Conservation (phyloP, 768 basidiomycete species). For the Lactarius deliciosus region DNA sequence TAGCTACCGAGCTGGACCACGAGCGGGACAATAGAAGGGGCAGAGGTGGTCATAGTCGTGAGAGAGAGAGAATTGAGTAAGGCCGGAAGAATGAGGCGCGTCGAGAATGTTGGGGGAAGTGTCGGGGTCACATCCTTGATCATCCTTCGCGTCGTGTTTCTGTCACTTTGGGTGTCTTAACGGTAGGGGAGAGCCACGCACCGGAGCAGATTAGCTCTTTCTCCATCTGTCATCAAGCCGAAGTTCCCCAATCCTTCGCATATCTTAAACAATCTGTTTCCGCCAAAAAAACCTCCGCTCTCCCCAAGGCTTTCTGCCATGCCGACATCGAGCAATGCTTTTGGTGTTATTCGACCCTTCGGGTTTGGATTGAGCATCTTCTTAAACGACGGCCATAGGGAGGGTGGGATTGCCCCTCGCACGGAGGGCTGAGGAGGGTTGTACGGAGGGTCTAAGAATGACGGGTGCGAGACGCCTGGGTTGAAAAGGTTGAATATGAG, state of each 20-base stretch:
- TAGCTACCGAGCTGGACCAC: constrained; percentile 78
- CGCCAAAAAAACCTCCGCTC: constrained; percentile 73
- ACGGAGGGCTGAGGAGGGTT: constrained; percentile 75
- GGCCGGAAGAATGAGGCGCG: constrained; percentile 85
- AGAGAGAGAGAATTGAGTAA: constrained; percentile 70
- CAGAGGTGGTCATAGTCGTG: constrained; percentile 67
- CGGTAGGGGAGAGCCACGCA: constrained; percentile 34
- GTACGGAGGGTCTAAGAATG: constrained; percentile 71
- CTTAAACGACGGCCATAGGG: constrained; percentile 80
- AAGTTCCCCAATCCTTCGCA: constrained; percentile 87
- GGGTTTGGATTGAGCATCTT: constrained; percentile 88
- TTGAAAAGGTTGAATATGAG: constrained; percentile 89
- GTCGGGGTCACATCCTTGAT: constrained; percentile 77
- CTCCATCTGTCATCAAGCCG: constrained; percentile 72
- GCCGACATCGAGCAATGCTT: constrained; percentile 77
- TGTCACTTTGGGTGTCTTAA: neutral
- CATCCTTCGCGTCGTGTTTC: constrained; percentile 44
- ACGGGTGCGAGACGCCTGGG: constrained; percentile 62
- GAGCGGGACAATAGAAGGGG: constrained; percentile 76
- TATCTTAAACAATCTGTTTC: constrained; percentile 81
- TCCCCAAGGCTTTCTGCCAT: constrained; percentile 62
- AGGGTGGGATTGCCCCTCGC: constrained; percentile 70
- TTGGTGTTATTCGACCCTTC: constrained; percentile 71
- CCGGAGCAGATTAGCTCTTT: constrained; percentile 74
- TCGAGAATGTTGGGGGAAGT: constrained; percentile 84